Percentiles rank a stretch among this genome's conserved stretches.
phyloP scores from a whole-genome alignment of 768 basidiomycete genomes.

The Trichaptum fuscoviolaceum region DNA sequence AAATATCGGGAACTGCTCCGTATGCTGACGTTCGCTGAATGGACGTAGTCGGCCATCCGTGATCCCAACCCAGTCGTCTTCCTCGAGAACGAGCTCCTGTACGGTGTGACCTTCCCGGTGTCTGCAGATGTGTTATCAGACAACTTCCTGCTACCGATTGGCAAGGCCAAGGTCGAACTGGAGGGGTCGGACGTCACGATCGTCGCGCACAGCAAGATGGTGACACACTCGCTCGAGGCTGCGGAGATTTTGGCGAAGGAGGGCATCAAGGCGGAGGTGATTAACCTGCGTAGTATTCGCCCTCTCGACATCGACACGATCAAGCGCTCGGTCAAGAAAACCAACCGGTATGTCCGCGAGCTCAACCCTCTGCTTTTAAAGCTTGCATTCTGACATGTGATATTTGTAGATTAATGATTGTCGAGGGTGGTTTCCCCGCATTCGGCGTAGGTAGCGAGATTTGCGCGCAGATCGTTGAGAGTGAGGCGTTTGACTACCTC shows the following conservation, averaged over 20 bases:
- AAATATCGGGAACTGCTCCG: background rate
- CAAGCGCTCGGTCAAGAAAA: conserved; percentile 97
- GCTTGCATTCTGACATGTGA: conserved; percentile 4
- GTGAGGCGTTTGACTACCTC: conserved; percentile 96
- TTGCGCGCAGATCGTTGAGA: conserved; percentile 95
- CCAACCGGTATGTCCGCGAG: conserved; percentile 64
- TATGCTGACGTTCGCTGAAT: background rate
- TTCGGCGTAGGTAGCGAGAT: conserved; percentile 99
- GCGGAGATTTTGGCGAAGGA: conserved; percentile 92
- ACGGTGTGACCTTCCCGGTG: conserved; percentile 97
- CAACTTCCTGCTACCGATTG: conserved; percentile 92
- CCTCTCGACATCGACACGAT: conserved; percentile 98
- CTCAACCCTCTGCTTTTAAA: background rate
- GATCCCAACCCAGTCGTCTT: conserved; percentile 98
- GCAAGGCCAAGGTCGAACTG: conserved; percentile 95
- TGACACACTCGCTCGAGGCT: conserved; percentile 89
- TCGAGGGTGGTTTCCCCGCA: conserved; percentile 97
- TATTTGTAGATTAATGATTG: conserved; percentile 69
- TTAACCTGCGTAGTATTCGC: conserved; percentile 94
- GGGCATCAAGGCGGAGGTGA: conserved; percentile 95
- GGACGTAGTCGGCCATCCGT: conserved; percentile 79
- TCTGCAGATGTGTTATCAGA: conserved; percentile 92
- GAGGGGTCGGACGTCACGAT: conserved; percentile 91
- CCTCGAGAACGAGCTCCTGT: conserved; percentile 99
- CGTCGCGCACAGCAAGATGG: conserved; percentile 98